phyloP scores from a whole-genome alignment of 257 asterid species.

The Ilex aquifolium region DNA sequence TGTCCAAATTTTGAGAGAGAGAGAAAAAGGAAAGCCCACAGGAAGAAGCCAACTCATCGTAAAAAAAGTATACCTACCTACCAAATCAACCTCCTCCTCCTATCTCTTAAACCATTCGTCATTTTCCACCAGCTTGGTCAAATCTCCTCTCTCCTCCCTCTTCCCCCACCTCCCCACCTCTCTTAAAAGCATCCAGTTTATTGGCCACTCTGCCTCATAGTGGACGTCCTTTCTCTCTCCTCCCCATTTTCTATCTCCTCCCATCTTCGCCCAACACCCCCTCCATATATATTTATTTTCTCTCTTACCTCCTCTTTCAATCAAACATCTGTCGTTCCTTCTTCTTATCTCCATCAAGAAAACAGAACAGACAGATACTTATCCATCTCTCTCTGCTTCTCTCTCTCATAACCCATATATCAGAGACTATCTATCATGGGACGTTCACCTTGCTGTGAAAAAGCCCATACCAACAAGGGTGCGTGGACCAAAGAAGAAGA shows the following conservation, averaged over 20 bases:
- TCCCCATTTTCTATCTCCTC: conserved; percentile 8
- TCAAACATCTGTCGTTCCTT: conserved; percentile 6
- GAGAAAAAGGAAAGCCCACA: no score
- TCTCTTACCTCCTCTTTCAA: conserved; percentile 16
- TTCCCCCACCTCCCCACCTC: no score
- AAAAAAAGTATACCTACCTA: conserved; percentile 65
- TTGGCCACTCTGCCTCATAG: no score
- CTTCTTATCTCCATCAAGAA: not conserved
- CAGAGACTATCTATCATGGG: conserved; percentile 40
- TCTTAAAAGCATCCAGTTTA: no score
- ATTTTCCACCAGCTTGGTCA: no score
- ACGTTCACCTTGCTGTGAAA: conserved; percentile 96
- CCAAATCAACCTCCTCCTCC: conserved; percentile 62
- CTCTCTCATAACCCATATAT: no score
- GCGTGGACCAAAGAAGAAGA: no score
- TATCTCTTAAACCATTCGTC: no score
- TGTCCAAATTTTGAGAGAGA: no score
- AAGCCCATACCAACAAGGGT: conserved; percentile 92
- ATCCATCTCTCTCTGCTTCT: no score
- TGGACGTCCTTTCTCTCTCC: conserved; percentile 3
- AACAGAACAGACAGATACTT: not conserved
- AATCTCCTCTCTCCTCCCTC: no score
- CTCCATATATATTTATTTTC: conserved; percentile 25
- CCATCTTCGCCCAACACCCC: not conserved
- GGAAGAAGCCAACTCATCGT: conserved; percentile 32